Conservation (phyloP, 225 moss, liverwort and hornwort genomes). For the Climacium dendroides region DNA sequence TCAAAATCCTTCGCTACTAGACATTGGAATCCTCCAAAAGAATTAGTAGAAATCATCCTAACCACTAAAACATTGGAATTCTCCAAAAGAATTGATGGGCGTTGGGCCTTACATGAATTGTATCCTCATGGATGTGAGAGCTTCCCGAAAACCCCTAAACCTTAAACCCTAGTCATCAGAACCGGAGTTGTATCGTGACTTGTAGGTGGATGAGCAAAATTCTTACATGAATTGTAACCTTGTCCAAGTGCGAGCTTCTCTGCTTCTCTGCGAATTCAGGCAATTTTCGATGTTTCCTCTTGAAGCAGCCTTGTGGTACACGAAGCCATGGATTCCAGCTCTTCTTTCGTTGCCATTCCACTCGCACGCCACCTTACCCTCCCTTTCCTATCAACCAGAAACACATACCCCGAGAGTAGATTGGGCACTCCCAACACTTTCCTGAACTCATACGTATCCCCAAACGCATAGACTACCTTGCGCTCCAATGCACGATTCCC, state of each 20-base stretch:
- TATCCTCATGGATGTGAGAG: background rate
- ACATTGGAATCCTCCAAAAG: background rate
- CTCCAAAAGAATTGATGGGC: background rate
- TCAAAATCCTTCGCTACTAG: background rate
- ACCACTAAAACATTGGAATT: background rate
- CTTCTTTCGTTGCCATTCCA: conserved; percentile 63
- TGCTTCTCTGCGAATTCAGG: background rate
- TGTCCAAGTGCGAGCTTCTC: background rate
- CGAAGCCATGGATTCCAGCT: conserved; percentile 56
- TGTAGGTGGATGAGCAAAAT: background rate
- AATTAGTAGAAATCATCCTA: background rate
- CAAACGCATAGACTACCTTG: conserved; percentile 63
- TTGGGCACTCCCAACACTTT: conserved; percentile 68
- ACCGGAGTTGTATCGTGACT: background rate
- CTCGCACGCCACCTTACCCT: conserved; percentile 86
- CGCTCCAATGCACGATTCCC: conserved; percentile 11
- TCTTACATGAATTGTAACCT: background rate
- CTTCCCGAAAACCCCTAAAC: background rate
- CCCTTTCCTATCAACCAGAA: conserved; percentile 64
- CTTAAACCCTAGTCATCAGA: background rate
- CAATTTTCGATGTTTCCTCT: conserved; percentile 29
- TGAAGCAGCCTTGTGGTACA: conserved; percentile 62
- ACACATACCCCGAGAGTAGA: conserved; percentile 59
- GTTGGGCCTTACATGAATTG: background rate
- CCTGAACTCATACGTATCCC: conserved; percentile 68